Conservation (phyloP, 257 asterid species). For the Lycium barbarum region DNA sequence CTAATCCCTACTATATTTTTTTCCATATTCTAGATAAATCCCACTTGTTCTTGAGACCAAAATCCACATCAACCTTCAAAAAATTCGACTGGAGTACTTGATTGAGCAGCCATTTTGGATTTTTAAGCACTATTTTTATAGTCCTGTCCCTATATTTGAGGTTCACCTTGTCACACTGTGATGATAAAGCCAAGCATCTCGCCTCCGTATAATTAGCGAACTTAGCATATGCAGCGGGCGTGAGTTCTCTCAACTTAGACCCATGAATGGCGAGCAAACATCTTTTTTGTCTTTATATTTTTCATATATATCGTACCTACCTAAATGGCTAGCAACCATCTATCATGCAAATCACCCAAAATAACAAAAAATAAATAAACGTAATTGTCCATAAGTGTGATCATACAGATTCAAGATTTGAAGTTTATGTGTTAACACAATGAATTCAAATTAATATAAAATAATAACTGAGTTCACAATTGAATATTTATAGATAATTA, state of each 20-base stretch:
- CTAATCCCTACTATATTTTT: neutral
- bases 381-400: neutral
- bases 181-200: conserved; percentile 20
- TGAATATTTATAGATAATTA: neutral
- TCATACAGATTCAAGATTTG: neutral
- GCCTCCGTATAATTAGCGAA: neutral
- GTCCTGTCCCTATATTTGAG: neutral
- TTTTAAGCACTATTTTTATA: conserved; percentile 15
- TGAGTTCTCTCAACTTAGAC: conserved; percentile 17
- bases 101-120: conserved; percentile 31
- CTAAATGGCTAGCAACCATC: neutral
- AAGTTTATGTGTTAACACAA: too few species aligned
- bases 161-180: neutral
- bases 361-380: neutral
- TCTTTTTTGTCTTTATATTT: conserved; percentile 12
- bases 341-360: neutral
- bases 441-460: neutral
- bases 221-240: neutral
- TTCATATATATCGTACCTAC: neutral
- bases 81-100: neutral
- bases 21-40: neutral
- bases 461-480: neutral
- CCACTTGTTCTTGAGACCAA: conserved; percentile 9
- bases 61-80: neutral
- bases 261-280: conserved; percentile 13